Percentiles rank a stretch among this genome's conserved stretches.
phyloP scores from a whole-genome alignment of 2,329 filamentous ascomycete species.

The Claviceps monticola region DNA sequence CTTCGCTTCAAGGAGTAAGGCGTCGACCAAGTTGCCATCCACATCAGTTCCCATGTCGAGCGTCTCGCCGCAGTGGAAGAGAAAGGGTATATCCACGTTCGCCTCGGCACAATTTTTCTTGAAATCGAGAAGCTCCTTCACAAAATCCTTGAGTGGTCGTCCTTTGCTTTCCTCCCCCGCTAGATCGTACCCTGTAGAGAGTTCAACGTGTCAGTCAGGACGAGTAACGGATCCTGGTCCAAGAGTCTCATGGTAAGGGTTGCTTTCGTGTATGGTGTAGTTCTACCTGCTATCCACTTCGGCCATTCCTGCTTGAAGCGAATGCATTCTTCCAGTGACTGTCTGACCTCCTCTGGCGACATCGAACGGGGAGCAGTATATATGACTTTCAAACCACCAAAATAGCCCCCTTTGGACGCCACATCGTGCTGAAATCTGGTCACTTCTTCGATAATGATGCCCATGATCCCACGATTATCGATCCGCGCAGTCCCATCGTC shows the following conservation, averaged over 20 bases:
- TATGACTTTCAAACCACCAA: slow-evolving; percentile 55
- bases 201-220: neutral
- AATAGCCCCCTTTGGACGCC: slow-evolving; percentile 22
- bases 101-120: slow-evolving; percentile 32
- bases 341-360: slow-evolving; percentile 27
- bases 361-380: slow-evolving; percentile 58
- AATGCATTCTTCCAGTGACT: slow-evolving; percentile 47
- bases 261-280: neutral
- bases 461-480: slow-evolving; percentile 45
- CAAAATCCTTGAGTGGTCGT: slow-evolving; percentile 41
- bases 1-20: slow-evolving; percentile 49
- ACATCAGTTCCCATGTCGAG: slow-evolving; percentile 49
- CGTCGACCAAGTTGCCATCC: slow-evolving; percentile 57
- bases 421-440: slow-evolving; percentile 27
- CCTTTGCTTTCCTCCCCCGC: slow-evolving; percentile 54
- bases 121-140: slow-evolving; percentile 43
- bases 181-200: slow-evolving; percentile 47
- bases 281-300: slow-evolving; percentile 46
- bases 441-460: slow-evolving; percentile 44
- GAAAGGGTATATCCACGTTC: slow-evolving; percentile 49
- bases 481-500: slow-evolving; percentile 40
- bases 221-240: neutral
- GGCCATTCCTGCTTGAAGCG: slow-evolving; percentile 42
- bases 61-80: slow-evolving; percentile 68
- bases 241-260: neutral